Evolutionary conservation across 768 basidiomycete species (phyloP).

Genomic region (Podaxis sp.): DNA sequence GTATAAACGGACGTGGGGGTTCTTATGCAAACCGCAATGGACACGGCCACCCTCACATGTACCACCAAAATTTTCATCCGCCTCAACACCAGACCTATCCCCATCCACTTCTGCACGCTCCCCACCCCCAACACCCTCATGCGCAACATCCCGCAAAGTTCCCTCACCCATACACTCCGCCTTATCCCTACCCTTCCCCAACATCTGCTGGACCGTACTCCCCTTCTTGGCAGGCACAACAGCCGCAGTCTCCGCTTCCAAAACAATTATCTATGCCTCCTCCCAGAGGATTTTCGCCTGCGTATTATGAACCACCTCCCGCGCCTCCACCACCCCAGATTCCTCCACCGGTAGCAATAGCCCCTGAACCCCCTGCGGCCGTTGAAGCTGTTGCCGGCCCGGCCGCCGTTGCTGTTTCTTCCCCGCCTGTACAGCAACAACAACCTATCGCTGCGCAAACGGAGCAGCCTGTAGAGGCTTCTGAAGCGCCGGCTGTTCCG

Average conservation of each 20-base stretch:
- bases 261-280: conserved; percentile 61
- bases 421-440: neutral
- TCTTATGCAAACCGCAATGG: conserved; percentile 37
- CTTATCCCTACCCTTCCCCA: conserved; percentile 37
- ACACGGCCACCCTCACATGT: conserved; percentile 32
- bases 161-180: conserved; percentile 32
- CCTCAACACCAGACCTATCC: conserved; percentile 30
- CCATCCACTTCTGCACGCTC: conserved; percentile 24
- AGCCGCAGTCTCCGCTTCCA: conserved; percentile 50
- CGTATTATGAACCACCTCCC: conserved; percentile 10
- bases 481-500: neutral
- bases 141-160: conserved; percentile 32
- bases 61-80: conserved; percentile 27
- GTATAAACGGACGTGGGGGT: conserved; percentile 34
- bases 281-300: conserved; percentile 15
- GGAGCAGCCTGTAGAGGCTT: neutral
- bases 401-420: neutral
- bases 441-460: neutral
- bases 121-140: conserved; percentile 26
- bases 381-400: neutral
- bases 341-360: conserved; percentile 4
- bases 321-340: neutral
- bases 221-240: conserved; percentile 44
- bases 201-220: conserved; percentile 32
- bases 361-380: conserved; percentile 1